Evolutionary conservation across 352 stramenopile species (phyloP), one percentile per base, ranked within the genome.

Genomic region (Albugo candida): DNA sequence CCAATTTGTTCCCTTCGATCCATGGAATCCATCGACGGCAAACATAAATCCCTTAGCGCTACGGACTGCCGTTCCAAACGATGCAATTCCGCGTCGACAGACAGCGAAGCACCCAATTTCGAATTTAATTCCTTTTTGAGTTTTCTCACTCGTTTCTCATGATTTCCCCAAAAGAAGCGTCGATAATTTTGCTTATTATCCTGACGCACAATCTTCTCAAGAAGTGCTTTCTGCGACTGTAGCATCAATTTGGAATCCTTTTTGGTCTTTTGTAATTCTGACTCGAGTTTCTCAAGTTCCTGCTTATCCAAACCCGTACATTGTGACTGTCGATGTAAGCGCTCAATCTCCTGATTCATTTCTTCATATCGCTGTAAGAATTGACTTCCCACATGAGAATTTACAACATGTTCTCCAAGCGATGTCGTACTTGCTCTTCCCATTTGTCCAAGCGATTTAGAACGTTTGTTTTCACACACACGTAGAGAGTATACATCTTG

Each of bases 171-270:
- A 49, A 86, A 83, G 14, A 83, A 69, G 19, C 69, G 65, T 1
- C 74, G 71, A 20, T 83, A 54, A 1, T 68, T 61, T 37, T 69
- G 60, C 17, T 19, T 24, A 10, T 43, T 43, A 45, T 86, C 74
- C 40, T 83, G 71, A 40, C 61, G 63, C 57, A 83, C 74, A 55
- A 86, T 80, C 50, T 86, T 86, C 54, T 86, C 70, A 42, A 86
- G 64, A 41, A 86, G 51, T 49, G 82, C 71, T 48, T 84, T 83
- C 54, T 86, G 74, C 37, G 67, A 78, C 51, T 83, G 71, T 51
- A 86, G 81, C 57, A 80, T 78, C 52, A 81, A 64, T 17, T 61
- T 63, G 51, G 74, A 86, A 49, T 60, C 80, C 24, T 67, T 67
- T 48, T 69, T 70, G 1, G 62, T 70, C 49, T 81, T 75, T 16